Evolutionary conservation across 495 filamentous ascomycete species (phyloP).

Genomic region (Extremus antarcticus): DNA sequence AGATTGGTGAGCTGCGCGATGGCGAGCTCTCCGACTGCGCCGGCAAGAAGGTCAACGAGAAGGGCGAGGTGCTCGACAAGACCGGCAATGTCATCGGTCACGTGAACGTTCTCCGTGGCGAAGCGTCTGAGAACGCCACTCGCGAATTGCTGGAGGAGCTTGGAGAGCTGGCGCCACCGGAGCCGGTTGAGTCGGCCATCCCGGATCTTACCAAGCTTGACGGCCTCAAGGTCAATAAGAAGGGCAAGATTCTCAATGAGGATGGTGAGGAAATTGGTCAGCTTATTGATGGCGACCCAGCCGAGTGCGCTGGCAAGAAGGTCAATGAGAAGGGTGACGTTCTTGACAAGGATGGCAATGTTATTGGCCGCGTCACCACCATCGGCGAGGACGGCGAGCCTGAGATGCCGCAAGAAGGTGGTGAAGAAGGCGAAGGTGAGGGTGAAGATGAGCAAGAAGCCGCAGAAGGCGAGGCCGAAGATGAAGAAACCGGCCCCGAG

Average conservation of each 20-base stretch:
- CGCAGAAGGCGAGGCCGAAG: conserved; percentile 28
- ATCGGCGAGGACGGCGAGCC: conserved; percentile 21
- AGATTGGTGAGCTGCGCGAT: conserved; percentile 40
- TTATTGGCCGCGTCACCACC: conserved; percentile 30
- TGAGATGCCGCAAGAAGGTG: conserved; percentile 32
- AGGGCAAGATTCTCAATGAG: conserved; percentile 37
- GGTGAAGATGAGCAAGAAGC: conserved; percentile 17
- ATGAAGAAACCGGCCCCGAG: conserved; percentile 23
- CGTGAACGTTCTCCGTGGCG: conserved; percentile 40
- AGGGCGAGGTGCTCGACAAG: conserved; percentile 42
- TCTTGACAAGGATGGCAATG: conserved; percentile 35
- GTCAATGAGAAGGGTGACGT: conserved; percentile 43
- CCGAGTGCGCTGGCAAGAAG: conserved; percentile 41
- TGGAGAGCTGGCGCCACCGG: conserved; percentile 30
- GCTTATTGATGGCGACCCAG: conserved; percentile 38
- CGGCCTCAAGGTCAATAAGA: conserved; percentile 37
- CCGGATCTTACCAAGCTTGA: conserved; percentile 34
- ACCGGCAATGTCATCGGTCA: conserved; percentile 40
- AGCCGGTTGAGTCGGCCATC: conserved; percentile 19
- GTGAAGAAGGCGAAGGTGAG: conserved; percentile 25
- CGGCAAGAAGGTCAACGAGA: conserved; percentile 41
- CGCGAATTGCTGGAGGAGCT: conserved; percentile 38
- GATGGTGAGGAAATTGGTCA: conserved; percentile 42
- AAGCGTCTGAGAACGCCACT: conserved; percentile 42
- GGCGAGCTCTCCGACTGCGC: conserved; percentile 37